Evolutionary conservation across 208 protist species (phyloP).

Genomic region (Leishmania amazonensis): DNA sequence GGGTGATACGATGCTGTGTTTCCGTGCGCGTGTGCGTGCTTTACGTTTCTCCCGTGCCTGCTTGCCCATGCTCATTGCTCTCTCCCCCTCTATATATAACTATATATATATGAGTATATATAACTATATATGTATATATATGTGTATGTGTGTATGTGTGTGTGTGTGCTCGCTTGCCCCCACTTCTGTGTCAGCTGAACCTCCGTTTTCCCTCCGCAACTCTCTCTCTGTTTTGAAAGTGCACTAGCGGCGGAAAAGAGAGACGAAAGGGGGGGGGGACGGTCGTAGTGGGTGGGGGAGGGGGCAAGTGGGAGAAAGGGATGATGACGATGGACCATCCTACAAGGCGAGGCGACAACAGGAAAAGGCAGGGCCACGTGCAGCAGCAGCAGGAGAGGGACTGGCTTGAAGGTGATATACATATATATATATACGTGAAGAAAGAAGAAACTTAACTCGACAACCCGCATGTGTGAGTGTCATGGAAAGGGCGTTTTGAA

Average conservation of each 20-base stretch:
- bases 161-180: not conserved
- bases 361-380: not conserved
- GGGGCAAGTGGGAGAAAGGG: not conserved
- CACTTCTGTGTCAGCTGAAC: not conserved
- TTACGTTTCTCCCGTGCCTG: not conserved
- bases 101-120: not conserved
- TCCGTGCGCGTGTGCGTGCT: not conserved
- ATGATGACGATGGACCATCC: not conserved
- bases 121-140: not conserved
- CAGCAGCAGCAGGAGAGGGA: not conserved
- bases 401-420: not conserved
- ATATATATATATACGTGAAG: not conserved
- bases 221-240: not conserved
- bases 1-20: not conserved
- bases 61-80: not conserved
- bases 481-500: not conserved
- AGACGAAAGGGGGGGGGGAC: not conserved
- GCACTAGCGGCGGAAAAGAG: not conserved
- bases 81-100: not conserved
- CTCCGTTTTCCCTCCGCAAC: not conserved
- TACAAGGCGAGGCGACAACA: not conserved
- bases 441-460: not conserved
- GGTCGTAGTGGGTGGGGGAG: not conserved
- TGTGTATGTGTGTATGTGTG: not conserved
- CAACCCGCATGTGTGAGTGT: not conserved